A percentile compares a stretch with the other conserved stretches of the same genome.
Conservation (phyloP, 1,284 basidiomycete genomes). For the Peniophora sp. region DNA sequence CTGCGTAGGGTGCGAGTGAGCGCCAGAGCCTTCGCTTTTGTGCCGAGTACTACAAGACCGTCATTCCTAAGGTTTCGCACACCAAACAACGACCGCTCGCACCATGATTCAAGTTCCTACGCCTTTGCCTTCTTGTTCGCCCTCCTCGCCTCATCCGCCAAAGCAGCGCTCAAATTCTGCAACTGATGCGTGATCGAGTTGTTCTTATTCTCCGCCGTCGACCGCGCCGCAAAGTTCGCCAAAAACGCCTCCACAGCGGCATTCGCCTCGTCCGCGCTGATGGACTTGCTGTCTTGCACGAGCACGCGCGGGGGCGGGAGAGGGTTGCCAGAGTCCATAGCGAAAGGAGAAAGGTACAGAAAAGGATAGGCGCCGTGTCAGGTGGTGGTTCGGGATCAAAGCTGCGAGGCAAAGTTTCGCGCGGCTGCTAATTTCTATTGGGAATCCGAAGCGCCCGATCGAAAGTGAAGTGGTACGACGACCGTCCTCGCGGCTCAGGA, state of each 20-base stretch:
- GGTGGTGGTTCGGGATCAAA: background rate
- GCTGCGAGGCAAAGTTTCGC: background rate
- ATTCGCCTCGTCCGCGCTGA: constrained; percentile 19
- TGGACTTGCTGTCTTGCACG: constrained; percentile 11
- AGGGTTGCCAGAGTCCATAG: background rate
- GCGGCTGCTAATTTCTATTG: background rate
- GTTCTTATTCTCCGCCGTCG: constrained; percentile 20
- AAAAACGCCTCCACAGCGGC: constrained; percentile 22
- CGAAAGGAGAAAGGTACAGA: background rate
- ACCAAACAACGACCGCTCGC: too few relatives aligned
- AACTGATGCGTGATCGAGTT: constrained; percentile 25
- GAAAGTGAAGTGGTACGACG: constrained; percentile 8
- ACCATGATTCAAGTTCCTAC: too few relatives aligned
- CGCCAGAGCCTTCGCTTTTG: too few relatives aligned
- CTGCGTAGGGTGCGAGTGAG: too few relatives aligned
- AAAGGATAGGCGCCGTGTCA: background rate
- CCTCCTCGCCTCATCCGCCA: constrained; percentile 19
- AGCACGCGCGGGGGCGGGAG: constrained; percentile 23
- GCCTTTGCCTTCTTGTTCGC: background rate
- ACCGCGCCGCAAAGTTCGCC: constrained; percentile 21
- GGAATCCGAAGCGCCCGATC: background rate
- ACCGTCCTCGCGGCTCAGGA: background rate
- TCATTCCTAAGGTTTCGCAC: too few relatives aligned
- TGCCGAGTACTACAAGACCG: too few relatives aligned
- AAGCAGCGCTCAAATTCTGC: constrained; percentile 23